These are phyloP conservation scores for Mortierella hygrophila DNA, from an alignment of 192 early-diverging fungal genomes.

Conservation along the genomic window DNA sequence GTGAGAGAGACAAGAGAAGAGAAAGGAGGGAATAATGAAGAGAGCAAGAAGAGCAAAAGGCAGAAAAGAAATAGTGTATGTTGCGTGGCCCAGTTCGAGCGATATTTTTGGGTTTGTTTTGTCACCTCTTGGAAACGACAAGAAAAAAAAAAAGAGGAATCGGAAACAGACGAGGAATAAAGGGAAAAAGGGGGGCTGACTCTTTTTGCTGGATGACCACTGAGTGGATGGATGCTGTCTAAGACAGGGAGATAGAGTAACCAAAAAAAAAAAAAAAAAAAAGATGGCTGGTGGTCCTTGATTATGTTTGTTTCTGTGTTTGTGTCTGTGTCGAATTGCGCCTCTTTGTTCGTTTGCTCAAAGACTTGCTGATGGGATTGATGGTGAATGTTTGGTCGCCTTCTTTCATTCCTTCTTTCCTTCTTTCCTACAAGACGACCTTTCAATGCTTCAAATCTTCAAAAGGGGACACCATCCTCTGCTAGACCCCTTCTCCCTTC, in stretches of 20 bases:
- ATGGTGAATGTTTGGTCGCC: no score
- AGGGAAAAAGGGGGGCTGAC: no score
- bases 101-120: not conserved
- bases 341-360: not conserved
- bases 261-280: no score
- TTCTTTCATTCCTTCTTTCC: no score
- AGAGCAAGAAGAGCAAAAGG: constrained; percentile 1
- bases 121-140: not conserved
- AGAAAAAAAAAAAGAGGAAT: not conserved
- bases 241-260: no score
- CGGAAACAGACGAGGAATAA: not conserved
- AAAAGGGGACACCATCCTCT: not conserved
- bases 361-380: not conserved
- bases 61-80: not conserved
- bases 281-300: no score
- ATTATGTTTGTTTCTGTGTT: not conserved
- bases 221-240: no score
- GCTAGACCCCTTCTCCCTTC: not conserved
- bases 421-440: no score
- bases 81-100: not conserved
- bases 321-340: not conserved
- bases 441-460: not conserved
- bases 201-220: no score
- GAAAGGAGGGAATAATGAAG: not conserved
- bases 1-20: constrained; percentile 5